Conservation (phyloP, 345 rosid species). For the Gossypium anomalum region DNA sequence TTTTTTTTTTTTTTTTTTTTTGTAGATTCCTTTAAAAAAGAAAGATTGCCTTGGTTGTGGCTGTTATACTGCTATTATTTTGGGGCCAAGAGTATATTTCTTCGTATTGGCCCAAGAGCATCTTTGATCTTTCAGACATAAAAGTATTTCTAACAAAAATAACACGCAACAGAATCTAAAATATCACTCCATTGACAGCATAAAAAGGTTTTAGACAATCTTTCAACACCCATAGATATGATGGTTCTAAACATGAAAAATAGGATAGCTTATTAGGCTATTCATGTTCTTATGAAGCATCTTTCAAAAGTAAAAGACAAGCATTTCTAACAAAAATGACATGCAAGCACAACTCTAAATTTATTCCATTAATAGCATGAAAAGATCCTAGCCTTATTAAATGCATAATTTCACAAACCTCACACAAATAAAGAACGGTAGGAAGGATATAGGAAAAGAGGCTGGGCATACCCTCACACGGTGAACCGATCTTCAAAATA, state of each 20-base stretch:
- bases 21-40: too few relatives aligned
- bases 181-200: neutral
- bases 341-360: neutral
- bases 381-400: neutral
- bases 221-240: neutral
- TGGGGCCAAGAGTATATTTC: too few relatives aligned
- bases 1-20: too few relatives aligned
- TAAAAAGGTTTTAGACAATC: neutral
- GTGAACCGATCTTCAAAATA: neutral
- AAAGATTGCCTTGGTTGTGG: too few relatives aligned
- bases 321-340: neutral
- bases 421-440: neutral
- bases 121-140: neutral
- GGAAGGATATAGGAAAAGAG: neutral
- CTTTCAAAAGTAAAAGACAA: neutral
- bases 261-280: neutral
- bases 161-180: neutral
- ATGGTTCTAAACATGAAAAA: neutral
- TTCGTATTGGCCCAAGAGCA: too few relatives aligned
- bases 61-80: too few relatives aligned
- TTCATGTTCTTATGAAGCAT: neutral
- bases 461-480: neutral
- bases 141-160: neutral
- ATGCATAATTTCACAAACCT: neutral
- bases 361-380: neutral